Conservation (phyloP, 164 flowering plant genomes). For the Annona squamosa region DNA sequence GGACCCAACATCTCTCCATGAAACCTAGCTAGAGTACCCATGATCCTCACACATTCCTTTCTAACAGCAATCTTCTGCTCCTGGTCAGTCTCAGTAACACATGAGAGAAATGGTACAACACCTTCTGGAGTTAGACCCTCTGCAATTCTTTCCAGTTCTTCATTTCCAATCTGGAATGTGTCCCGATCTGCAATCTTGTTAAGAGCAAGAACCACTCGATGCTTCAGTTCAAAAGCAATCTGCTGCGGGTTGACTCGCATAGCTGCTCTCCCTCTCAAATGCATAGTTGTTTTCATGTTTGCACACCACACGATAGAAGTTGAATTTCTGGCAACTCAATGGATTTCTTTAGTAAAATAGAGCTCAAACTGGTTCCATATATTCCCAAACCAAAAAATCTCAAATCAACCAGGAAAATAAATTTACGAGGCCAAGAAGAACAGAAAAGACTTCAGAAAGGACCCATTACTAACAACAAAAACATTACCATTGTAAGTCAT, state of each 20-base stretch:
- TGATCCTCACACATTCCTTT: constrained; percentile 68
- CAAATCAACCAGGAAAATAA: not conserved
- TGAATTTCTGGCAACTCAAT: not conserved
- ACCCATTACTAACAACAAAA: not conserved
- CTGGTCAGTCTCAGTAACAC: constrained; percentile 64
- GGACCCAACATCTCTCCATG: constrained; percentile 47
- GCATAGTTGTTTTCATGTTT: constrained; percentile 38
- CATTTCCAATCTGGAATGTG: constrained; percentile 67
- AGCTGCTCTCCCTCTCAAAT: constrained; percentile 31
- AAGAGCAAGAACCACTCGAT: constrained; percentile 50
- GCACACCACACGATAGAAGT: not conserved
- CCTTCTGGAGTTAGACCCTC: constrained; percentile 58
- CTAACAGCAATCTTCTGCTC: constrained; percentile 71
- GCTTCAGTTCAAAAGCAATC: constrained; percentile 56
- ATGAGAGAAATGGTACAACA: constrained; percentile 56
- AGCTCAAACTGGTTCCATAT: not conserved
- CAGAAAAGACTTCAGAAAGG: not conserved
- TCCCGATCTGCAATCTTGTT: constrained; percentile 86
- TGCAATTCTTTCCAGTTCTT: constrained; percentile 67
- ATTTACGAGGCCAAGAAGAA: not conserved
- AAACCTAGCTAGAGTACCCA: constrained; percentile 50
- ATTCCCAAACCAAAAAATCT: not conserved
- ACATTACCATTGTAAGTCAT: not conserved
- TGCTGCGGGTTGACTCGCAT: constrained; percentile 38
- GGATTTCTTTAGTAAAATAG: not conserved